Percentiles rank a stretch among this genome's conserved stretches.
phyloP scores from a whole-genome alignment of 2,329 filamentous ascomycete species.

The Orbilia brochopaga region DNA sequence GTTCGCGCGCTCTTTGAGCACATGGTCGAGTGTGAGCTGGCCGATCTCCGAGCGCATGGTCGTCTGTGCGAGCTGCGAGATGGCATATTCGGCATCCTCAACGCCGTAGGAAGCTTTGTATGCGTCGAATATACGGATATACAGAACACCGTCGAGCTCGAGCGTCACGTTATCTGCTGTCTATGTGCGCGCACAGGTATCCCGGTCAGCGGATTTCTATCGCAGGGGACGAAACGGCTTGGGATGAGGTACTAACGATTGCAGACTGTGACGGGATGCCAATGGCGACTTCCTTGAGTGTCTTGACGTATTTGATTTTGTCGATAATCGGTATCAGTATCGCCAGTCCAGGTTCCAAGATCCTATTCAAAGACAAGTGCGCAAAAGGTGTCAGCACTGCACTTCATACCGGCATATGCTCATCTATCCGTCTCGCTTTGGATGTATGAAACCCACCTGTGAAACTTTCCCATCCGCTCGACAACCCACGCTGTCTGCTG shows the following conservation, averaged over 20 bases:
- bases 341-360: slow-evolving; percentile 88
- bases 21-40: slow-evolving; percentile 93
- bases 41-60: slow-evolving; percentile 99
- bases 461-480: slow-evolving; percentile 98
- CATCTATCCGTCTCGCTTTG: too few relatives aligned
- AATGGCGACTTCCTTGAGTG: slow-evolving; percentile 91
- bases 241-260: slow-evolving; percentile 69
- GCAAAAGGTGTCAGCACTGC: not conserved
- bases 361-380: slow-evolving; percentile 57
- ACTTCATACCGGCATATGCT: too few relatives aligned
- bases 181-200: not conserved
- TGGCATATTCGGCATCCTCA: slow-evolving; percentile 97
- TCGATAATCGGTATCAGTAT: slow-evolving; percentile 89
- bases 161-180: slow-evolving; percentile 98
- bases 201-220: too few relatives aligned
- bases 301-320: slow-evolving; percentile 97
- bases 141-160: slow-evolving; percentile 92
- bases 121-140: slow-evolving; percentile 94
- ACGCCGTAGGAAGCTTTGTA: slow-evolving; percentile 99
- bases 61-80: slow-evolving; percentile 95
- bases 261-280: slow-evolving; percentile 98
- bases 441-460: slow-evolving; percentile 63
- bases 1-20: slow-evolving; percentile 93
- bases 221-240: too few relatives aligned
- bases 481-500: slow-evolving; percentile 99